phyloP scores from a whole-genome alignment of 495 filamentous ascomycete genomes.

The Aspergillus coremiiformis region DNA sequence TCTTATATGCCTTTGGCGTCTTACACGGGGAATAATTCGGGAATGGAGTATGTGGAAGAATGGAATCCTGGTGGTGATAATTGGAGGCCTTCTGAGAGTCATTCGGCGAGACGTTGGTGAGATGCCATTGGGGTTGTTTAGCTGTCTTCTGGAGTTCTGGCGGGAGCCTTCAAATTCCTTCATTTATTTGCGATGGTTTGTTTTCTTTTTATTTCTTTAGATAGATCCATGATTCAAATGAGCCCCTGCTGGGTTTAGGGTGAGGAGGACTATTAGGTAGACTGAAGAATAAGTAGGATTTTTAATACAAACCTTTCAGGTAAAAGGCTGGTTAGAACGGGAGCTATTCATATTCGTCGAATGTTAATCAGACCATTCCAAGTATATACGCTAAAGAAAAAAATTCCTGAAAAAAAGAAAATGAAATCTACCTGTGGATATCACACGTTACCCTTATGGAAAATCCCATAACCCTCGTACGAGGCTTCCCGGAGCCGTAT shows the following conservation, averaged over 20 bases:
- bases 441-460: slow-evolving; percentile 7
- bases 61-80: background rate
- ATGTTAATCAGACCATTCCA: background rate
- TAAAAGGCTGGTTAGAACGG: background rate
- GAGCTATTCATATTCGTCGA: background rate
- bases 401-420: too few species aligned
- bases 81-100: background rate
- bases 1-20: slow-evolving; percentile 7
- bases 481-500: slow-evolving; percentile 33
- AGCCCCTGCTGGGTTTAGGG: background rate
- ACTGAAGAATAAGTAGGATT: background rate
- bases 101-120: background rate
- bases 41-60: background rate
- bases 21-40: slow-evolving; percentile 11
- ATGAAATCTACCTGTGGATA: background rate
- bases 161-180: background rate
- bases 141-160: background rate
- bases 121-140: background rate
- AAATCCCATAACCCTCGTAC: slow-evolving; percentile 38
- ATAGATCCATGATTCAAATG: background rate
- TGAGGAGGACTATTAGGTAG: background rate
- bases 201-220: too few species aligned
- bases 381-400: slow-evolving; percentile 10
- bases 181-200: background rate
- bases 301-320: background rate